Evolutionary conservation across 257 asterid genomes (phyloP), one percentile per base, ranked within the genome.

Genomic region (Linaria vulgaris): DNA sequence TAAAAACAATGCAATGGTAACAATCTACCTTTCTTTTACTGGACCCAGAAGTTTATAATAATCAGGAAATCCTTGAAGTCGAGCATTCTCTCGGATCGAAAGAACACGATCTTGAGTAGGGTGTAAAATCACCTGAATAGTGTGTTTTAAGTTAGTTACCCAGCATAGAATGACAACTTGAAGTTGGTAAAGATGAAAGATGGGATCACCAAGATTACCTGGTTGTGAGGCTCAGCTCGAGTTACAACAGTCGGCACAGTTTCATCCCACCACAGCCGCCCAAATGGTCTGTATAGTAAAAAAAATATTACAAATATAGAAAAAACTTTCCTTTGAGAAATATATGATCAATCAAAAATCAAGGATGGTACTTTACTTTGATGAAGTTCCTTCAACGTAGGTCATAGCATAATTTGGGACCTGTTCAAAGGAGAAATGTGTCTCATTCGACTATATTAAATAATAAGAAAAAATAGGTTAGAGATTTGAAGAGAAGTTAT

Each of bases 41-140:
- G 96, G 88, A 5, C 99, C 99, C 3, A 73, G 6, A n/a, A 92
- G 85, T 20, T 76, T 69, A 51, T 92, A 92, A 38, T 82, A 84
- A 49, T 92, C 99, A 0, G 97, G 96, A 43, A 92, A 92, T 7
- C 99, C 99, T 85, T 92, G 99, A 11, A 92, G 68, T 9, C 99
- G 73, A 4, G 99, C 97, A 22, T 92, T 92, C 57, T 92, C 99
- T 5, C 99, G 95, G 14, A 92, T 59, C 0, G 91, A 75, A 0
- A 92, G 95, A n/a, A 92, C 99, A 15, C 99, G 55, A 41, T 87
- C 82, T 69, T 92, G 97, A 0, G 0, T 0, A 0, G 99, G 99
- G 54, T 92, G 99, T 27, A 84, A 9, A 27, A 92, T 69, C 12
- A 68, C 75, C 97, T 92, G 59, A 10, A 69, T 14, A 9, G 6